Evolutionary conservation across 805 yeast genomes (phyloP).

Genomic region (Lipomyces lipofer): DNA sequence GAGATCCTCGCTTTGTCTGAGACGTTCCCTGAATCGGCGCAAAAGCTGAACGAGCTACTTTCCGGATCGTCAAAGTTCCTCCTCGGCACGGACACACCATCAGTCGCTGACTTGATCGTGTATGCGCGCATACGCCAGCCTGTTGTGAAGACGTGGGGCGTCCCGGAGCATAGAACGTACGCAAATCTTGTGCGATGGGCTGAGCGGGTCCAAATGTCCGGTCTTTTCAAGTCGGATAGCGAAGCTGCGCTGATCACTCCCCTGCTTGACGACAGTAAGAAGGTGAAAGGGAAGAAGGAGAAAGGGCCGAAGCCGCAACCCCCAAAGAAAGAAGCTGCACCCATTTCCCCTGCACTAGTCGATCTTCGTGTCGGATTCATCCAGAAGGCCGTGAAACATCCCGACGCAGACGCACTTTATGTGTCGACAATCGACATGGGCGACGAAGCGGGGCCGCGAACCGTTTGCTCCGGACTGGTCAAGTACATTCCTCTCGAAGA

Average conservation of each 20-base stretch:
- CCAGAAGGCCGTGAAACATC: conserved; percentile 94
- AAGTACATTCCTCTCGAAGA: conserved; percentile 86
- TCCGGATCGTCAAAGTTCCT: conserved; percentile 65
- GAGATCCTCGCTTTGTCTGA: conserved; percentile 79
- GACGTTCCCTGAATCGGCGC: conserved; percentile 56
- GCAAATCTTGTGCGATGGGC: conserved; percentile 94
- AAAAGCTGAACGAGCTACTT: conserved; percentile 64
- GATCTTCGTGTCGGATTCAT: conserved; percentile 96
- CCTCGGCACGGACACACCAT: conserved; percentile 59
- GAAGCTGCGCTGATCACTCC: conserved; percentile 37
- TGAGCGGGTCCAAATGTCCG: conserved; percentile 76
- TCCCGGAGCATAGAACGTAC: conserved; percentile 57
- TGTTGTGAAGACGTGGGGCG: conserved; percentile 55
- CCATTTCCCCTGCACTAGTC: conserved; percentile 79
- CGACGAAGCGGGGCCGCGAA: conserved; percentile 95
- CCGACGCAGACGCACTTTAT: conserved; percentile 94
- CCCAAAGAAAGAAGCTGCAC: conserved; percentile 49
- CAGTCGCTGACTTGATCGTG: conserved; percentile 69
- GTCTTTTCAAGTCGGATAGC: conserved; percentile 46
- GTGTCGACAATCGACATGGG: conserved; percentile 97
- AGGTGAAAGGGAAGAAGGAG: conserved; percentile 50
- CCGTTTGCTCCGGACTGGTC: conserved; percentile 96
- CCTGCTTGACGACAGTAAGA: conserved; percentile 34
- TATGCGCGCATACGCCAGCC: conserved; percentile 64
- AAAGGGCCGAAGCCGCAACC: conserved; percentile 51